Evolutionary conservation across 345 rosid species (phyloP).

Genomic region (Camelina neglecta): DNA sequence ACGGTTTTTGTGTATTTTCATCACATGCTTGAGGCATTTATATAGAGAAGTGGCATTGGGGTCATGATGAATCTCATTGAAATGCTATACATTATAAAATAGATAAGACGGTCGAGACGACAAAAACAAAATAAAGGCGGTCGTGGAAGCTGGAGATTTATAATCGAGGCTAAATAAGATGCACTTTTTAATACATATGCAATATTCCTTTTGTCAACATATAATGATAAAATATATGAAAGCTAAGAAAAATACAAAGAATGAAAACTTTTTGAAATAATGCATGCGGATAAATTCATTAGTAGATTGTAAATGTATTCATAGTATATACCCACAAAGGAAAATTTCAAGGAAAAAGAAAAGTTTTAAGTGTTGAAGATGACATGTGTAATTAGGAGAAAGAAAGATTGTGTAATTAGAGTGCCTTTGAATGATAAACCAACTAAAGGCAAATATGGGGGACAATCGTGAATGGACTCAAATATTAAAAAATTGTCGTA

Average conservation of each 20-base stretch:
- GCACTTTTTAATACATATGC: not conserved
- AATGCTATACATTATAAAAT: constrained; percentile 31
- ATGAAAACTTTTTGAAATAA: not conserved
- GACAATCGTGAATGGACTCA: constrained; percentile 13
- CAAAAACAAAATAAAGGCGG: too few relatives aligned
- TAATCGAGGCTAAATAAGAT: not conserved
- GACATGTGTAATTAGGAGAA: constrained; percentile 30
- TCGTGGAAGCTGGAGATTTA: not conserved
- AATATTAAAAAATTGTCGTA: not conserved
- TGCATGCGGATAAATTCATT: constrained; percentile 2
- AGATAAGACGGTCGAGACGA: constrained; percentile 28
- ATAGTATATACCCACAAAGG: not conserved
- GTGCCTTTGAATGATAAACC: constrained; percentile 21
- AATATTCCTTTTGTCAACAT: constrained; percentile 25
- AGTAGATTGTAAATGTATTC: not conserved
- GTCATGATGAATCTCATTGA: constrained; percentile 21
- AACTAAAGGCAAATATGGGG: constrained; percentile 13
- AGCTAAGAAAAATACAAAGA: not conserved
- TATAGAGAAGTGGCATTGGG: constrained; percentile 40
- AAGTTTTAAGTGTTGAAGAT: not conserved
- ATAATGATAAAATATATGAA: not conserved
- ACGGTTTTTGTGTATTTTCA: constrained; percentile 10
- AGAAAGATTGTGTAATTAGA: not conserved
- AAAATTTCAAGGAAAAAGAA: not conserved
- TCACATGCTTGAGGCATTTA: constrained; percentile 27